Conservation (phyloP, 306 rosid genomes). For the Coriaria nepalensis region DNA sequence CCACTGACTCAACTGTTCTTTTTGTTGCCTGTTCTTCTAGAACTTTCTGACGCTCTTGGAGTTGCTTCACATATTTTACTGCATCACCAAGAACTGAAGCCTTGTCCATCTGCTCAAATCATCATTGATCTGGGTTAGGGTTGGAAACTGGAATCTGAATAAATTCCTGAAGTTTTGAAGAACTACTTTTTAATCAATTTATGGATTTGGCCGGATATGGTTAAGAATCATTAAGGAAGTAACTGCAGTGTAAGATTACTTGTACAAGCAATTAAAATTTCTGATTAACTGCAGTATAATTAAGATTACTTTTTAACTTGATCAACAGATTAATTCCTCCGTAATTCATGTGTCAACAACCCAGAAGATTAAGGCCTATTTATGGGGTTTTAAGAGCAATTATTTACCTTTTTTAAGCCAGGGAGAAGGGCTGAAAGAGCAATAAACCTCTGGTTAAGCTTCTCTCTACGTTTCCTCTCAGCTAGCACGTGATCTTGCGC, state of each 20-base stretch:
- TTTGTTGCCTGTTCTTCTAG: slow-evolving; percentile 44
- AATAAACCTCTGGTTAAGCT: slow-evolving; percentile 63
- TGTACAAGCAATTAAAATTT: neutral
- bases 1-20: slow-evolving; percentile 29
- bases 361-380: too few species aligned
- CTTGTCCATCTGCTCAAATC: slow-evolving; percentile 58
- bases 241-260: neutral
- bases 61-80: slow-evolving; percentile 42
- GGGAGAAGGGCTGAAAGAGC: slow-evolving; percentile 73
- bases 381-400: neutral
- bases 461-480: slow-evolving; percentile 68
- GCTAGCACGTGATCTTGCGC: slow-evolving; percentile 69
- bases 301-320: neutral
- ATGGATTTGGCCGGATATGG: too few species aligned
- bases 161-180: too few species aligned
- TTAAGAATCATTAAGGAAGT: too few species aligned
- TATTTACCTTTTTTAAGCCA: slow-evolving; percentile 53
- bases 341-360: too few species aligned
- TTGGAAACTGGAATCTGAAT: too few species aligned
- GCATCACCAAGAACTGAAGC: slow-evolving; percentile 86
- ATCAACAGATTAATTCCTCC: neutral
- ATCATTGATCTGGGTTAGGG: too few species aligned
- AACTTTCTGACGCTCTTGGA: slow-evolving; percentile 35
- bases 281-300: neutral
- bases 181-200: too few species aligned